Evolutionary conservation across 352 stramenopile genomes (phyloP).

Genomic region (Phytopythium cucurbitacearum): DNA sequence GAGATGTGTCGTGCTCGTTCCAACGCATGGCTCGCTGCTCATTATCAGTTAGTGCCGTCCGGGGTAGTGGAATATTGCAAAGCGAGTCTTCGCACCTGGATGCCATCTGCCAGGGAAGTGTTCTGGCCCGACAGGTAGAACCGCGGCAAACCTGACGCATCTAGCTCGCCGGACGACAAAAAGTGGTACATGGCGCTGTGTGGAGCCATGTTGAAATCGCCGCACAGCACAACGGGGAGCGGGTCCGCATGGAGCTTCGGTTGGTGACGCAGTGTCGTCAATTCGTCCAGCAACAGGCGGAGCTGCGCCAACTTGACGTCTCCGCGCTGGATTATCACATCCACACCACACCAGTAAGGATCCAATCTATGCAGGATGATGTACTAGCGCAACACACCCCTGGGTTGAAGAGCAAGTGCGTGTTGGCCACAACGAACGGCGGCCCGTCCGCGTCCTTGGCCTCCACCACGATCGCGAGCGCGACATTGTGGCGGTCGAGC

Average conservation of each 20-base stretch:
- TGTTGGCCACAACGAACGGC: constrained; percentile 58
- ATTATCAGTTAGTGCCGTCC: background rate
- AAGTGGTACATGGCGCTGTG: constrained; percentile 67
- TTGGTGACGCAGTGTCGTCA: constrained; percentile 21
- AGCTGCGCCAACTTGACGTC: constrained; percentile 67
- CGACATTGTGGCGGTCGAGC: constrained; percentile 60
- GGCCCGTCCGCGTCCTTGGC: constrained; percentile 11
- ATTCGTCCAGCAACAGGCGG: constrained; percentile 33
- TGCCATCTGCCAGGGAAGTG: constrained; percentile 7
- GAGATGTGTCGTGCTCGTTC: constrained; percentile 30
- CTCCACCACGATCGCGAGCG: constrained; percentile 40
- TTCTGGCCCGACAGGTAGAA: constrained; percentile 47
- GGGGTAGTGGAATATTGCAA: too few relatives aligned
- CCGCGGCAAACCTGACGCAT: constrained; percentile 40
- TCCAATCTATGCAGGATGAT: background rate
- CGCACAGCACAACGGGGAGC: constrained; percentile 47
- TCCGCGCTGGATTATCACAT: constrained; percentile 30
- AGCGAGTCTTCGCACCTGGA: constrained; percentile 12
- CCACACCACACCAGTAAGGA: constrained; percentile 4
- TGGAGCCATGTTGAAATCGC: constrained; percentile 65
- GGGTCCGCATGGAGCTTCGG: background rate
- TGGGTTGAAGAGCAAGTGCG: constrained; percentile 70
- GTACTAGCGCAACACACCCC: constrained; percentile 23
- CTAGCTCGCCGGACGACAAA: constrained; percentile 35
- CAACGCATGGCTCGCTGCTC: constrained; percentile 23